Evolutionary conservation across 2,329 filamentous ascomycete species (phyloP).

Genomic region (Pestalotiopsis fici): DNA sequence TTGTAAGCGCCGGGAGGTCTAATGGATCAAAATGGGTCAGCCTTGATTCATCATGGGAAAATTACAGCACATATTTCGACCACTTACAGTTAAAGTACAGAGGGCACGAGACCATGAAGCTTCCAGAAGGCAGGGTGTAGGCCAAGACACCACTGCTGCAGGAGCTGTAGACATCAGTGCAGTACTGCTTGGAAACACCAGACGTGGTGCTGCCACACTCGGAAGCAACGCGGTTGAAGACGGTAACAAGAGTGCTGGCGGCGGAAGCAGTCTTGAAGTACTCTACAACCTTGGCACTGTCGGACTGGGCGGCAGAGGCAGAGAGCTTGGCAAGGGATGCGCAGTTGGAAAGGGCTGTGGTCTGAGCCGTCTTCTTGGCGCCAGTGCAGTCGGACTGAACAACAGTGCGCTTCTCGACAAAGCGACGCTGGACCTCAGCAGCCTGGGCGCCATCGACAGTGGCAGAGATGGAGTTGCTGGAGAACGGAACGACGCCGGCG

Average conservation of each 20-base stretch:
- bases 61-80: no score
- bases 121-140: constrained; percentile 57
- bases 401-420: constrained; percentile 51
- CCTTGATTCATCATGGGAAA: no score
- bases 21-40: no score
- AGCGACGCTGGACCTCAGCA: constrained; percentile 46
- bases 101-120: constrained; percentile 63
- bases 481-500: constrained; percentile 54
- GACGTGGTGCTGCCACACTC: constrained; percentile 53
- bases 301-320: constrained; percentile 49
- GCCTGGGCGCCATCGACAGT: constrained; percentile 58
- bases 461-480: constrained; percentile 59
- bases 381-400: constrained; percentile 57
- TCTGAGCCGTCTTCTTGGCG: constrained; percentile 41
- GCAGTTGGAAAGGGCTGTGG: constrained; percentile 56
- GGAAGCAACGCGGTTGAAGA: constrained; percentile 48
- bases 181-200: constrained; percentile 29
- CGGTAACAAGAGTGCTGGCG: constrained; percentile 49
- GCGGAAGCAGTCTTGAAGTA: constrained; percentile 61
- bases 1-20: constrained; percentile 46
- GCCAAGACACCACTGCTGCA: constrained; percentile 53
- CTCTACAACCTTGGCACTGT: constrained; percentile 52
- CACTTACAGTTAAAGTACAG: constrained; percentile 51
- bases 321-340: constrained; percentile 53
- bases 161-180: constrained; percentile 14